A percentile compares a stretch with the other conserved stretches of the same genome.
phyloP scores from a whole-genome alignment of 2,329 filamentous ascomycete genomes.

The Alternaria gaisen region DNA sequence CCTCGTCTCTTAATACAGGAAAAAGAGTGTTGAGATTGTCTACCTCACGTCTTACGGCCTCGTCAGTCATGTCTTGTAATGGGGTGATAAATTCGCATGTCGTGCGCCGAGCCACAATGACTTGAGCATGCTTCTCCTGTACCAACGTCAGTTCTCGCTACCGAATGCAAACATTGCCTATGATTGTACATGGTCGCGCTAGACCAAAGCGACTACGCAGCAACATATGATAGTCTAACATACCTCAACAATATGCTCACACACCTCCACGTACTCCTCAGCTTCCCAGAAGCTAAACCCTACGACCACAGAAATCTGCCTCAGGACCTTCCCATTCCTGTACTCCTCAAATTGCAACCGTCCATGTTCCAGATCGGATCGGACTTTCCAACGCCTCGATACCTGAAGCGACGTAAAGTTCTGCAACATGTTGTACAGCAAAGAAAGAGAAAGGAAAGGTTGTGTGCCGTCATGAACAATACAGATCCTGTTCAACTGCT shows the following conservation, averaged over 20 bases:
- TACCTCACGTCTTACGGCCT: slow-evolving; percentile 3
- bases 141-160: neutral
- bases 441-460: slow-evolving; percentile 9
- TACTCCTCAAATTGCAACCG: slow-evolving; percentile 15
- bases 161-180: neutral
- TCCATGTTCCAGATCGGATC: slow-evolving; percentile 18
- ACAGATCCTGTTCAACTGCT: slow-evolving; percentile 21
- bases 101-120: slow-evolving; percentile 11
- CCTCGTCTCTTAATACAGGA: slow-evolving; percentile 4
- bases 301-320: slow-evolving; percentile 9
- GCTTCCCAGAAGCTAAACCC: slow-evolving; percentile 20
- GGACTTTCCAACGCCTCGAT: slow-evolving; percentile 13
- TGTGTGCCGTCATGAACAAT: slow-evolving; percentile 24
- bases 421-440: slow-evolving; percentile 9
- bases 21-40: slow-evolving; percentile 14
- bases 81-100: slow-evolving; percentile 8
- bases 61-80: slow-evolving; percentile 2
- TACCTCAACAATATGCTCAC: slow-evolving; percentile 15
- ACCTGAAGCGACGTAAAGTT: slow-evolving; percentile 6
- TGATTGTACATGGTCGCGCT: neutral
- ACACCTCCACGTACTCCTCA: slow-evolving; percentile 13
- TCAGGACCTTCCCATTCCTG: neutral
- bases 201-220: neutral
- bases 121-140: slow-evolving; percentile 12
- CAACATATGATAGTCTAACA: neutral